Evolutionary conservation across 306 rosid species (phyloP).

Genomic region (Prunus persica): DNA sequence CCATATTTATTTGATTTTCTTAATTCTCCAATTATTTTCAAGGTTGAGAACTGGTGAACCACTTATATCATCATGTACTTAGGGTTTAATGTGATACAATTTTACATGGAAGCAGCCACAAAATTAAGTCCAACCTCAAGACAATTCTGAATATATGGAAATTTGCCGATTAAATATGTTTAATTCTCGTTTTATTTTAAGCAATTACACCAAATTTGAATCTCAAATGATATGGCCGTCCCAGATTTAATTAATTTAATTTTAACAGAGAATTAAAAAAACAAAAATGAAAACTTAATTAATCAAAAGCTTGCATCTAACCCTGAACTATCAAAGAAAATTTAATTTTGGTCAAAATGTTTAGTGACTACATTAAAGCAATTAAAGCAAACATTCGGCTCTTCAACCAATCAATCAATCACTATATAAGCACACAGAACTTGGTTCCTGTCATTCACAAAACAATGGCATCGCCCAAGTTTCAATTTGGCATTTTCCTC

Average conservation of each 20-base stretch:
- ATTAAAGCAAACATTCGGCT: background rate
- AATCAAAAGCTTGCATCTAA: too few relatives aligned
- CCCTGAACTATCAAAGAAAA: too few relatives aligned
- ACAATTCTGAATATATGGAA: too few relatives aligned
- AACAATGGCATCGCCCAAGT: background rate
- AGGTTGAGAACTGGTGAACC: background rate
- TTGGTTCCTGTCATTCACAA: background rate
- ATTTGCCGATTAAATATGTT: too few relatives aligned
- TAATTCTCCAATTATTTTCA: background rate
- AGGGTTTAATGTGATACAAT: too few relatives aligned
- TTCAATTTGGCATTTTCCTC: background rate
- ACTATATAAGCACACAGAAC: background rate
- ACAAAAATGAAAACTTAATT: too few relatives aligned
- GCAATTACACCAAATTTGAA: too few relatives aligned
- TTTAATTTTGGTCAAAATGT: background rate
- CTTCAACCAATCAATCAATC: background rate
- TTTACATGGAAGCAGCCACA: too few relatives aligned
- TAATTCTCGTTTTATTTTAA: too few relatives aligned
- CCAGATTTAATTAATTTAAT: too few relatives aligned
- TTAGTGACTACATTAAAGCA: background rate
- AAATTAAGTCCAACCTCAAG: too few relatives aligned
- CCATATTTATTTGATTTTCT: background rate
- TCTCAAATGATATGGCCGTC: accelerated
- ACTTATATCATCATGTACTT: background rate
- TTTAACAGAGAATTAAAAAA: too few relatives aligned